Percentiles rank a stretch among this genome's conserved stretches.
phyloP scores from a whole-genome alignment of 208 protist genomes.

The Kentomonas sorsogonicus region DNA sequence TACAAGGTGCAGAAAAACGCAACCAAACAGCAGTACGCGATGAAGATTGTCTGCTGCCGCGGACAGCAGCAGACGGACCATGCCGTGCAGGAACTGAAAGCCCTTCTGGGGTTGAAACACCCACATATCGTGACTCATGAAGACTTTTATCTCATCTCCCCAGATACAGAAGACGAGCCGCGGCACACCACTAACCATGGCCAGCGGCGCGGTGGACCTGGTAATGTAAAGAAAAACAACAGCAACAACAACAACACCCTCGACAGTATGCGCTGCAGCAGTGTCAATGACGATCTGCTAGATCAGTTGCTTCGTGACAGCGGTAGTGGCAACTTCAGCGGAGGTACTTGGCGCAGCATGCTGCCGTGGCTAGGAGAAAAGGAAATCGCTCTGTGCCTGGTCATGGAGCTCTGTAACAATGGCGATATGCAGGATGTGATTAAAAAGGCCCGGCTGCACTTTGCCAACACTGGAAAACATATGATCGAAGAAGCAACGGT shows the following conservation, averaged over 20 bases:
- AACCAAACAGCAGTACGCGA: conserved; percentile 54
- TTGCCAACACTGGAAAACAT: conserved; percentile 70
- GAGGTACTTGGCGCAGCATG: conserved; percentile 8
- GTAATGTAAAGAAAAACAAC: background rate
- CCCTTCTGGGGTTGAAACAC: conserved; percentile 72
- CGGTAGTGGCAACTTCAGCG: no score
- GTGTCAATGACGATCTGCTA: background rate
- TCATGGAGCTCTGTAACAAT: conserved; percentile 82
- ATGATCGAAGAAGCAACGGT: conserved; percentile 51
- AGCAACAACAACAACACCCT: conserved; percentile 12
- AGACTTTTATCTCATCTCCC: conserved; percentile 85
- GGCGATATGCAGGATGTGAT: conserved; percentile 71
- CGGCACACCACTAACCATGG: no score
- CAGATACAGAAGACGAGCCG: no score
- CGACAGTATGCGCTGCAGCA: conserved; percentile 13
- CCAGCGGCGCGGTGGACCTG: conserved; percentile 20
- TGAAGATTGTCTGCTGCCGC: conserved; percentile 79
- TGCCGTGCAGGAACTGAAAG: conserved; percentile 84
- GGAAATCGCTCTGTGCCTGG: conserved; percentile 72
- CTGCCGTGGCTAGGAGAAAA: conserved; percentile 22
- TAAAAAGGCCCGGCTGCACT: conserved; percentile 40
- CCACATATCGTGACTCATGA: conserved; percentile 79
- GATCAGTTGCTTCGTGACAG: no score
- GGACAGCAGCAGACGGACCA: conserved; percentile 61
- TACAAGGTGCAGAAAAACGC: conserved; percentile 55